Evolutionary conservation across 1,139 yeast species (phyloP).

Genomic region (Geotrichum cucujoidarum): DNA sequence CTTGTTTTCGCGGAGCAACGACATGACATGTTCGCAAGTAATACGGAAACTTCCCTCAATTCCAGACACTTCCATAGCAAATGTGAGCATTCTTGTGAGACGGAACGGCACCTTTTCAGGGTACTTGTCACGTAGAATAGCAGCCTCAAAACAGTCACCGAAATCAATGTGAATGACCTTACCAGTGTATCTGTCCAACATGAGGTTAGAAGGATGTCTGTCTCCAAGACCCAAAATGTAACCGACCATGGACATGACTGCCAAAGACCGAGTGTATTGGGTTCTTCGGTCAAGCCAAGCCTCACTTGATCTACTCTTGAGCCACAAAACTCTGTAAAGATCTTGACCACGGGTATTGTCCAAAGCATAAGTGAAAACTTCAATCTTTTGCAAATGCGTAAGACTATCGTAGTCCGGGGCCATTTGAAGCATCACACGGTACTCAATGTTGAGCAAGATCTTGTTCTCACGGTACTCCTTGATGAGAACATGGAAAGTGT

Average conservation of each 20-base stretch:
- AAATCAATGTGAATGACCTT: conserved; percentile 96
- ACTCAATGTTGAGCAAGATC: conserved; percentile 85
- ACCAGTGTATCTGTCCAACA: conserved; percentile 92
- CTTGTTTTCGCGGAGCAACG: conserved; percentile 84
- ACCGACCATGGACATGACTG: conserved; percentile 98
- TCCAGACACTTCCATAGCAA: conserved; percentile 99
- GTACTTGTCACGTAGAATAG: conserved; percentile 89
- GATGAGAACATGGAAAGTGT: conserved; percentile 90
- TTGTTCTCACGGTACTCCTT: conserved; percentile 91
- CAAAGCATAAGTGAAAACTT: conserved; percentile 91
- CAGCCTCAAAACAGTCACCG: conserved; percentile 99
- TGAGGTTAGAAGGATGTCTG: conserved; percentile 93
- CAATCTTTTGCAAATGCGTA: conserved; percentile 86
- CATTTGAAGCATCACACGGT: conserved; percentile 94
- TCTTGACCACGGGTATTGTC: conserved; percentile 97
- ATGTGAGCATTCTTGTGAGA: conserved; percentile 91
- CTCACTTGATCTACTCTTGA: conserved; percentile 91
- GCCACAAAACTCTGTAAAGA: conserved; percentile 90
- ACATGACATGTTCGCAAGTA: conserved; percentile 96
- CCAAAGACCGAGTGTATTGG: conserved; percentile 89
- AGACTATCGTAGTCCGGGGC: conserved; percentile 94
- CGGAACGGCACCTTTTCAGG: conserved; percentile 98
- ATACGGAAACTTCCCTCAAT: conserved; percentile 96
- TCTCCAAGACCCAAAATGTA: conserved; percentile 95
- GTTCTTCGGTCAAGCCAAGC: conserved; percentile 98